phyloP scores from a whole-genome alignment of 495 filamentous ascomycete species.

The Sordaria brevicollis region DNA sequence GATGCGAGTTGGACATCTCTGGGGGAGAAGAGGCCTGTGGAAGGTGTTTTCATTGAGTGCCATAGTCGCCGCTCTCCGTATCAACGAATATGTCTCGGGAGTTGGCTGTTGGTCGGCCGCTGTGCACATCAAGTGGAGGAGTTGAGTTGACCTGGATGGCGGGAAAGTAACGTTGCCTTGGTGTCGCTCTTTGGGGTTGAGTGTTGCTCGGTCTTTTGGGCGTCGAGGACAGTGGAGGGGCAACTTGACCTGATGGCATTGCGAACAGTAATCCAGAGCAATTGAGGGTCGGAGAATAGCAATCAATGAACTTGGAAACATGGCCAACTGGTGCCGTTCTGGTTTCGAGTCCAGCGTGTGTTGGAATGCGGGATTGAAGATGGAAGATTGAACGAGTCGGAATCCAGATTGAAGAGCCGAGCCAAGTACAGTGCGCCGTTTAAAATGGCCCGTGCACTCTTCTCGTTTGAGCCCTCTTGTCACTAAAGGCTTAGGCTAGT shows the following conservation, averaged over 20 bases:
- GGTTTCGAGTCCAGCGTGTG: neutral
- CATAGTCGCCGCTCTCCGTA: neutral
- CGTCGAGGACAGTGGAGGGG: neutral
- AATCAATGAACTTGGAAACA: neutral
- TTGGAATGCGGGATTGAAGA: neutral
- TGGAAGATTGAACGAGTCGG: neutral
- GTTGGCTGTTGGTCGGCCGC: neutral
- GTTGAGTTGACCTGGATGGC: neutral
- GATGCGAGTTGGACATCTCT: neutral
- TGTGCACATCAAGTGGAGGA: neutral
- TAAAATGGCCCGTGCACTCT: neutral
- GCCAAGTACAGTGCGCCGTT: neutral
- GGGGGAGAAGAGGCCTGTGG: neutral
- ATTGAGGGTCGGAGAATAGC: neutral
- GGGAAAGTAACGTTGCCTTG: slow-evolving; percentile 19
- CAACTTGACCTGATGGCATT: neutral
- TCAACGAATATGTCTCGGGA: neutral
- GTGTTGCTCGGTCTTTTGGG: neutral
- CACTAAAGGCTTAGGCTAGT: neutral
- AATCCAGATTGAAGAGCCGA: neutral
- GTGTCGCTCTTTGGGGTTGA: neutral
- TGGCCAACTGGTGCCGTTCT: neutral
- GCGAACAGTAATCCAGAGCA: neutral
- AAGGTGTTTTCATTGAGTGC: neutral
- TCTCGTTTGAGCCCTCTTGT: neutral